Base-by-base conservation (phyloP, 371 early-diverging fungal species). In the Mucor plumbeus region DNA sequence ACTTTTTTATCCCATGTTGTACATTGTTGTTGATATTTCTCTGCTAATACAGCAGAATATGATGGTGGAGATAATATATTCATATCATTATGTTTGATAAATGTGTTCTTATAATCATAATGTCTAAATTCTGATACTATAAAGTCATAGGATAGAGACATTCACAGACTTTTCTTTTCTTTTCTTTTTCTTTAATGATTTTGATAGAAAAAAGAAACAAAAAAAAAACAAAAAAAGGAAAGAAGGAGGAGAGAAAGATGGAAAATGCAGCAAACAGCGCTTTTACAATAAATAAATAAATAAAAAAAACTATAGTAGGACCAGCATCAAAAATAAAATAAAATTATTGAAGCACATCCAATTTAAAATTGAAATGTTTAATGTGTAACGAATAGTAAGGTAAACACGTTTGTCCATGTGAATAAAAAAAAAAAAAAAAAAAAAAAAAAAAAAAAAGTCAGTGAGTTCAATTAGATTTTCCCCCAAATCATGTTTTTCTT, bases 1-100 rank as follows among this genome's bases (percentile, higher is more conserved):
- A 50, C 67, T 43, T 59, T 53, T 53, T 50, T 50, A 59, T 48
- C 35, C 50, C 50, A 59, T 39, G 34, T 41, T 55, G 40, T 31
- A 31, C 55, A 55, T 60, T 44, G 31, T 31, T 65, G 59, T 44
- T 64, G 57, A 48, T 60, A 54, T 31, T 71, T 71, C 31, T 71
- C 72, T 34, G 68, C 64, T 33, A 71, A 44, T 1, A 64, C 72
- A 17, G 59, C 47, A 39, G 68, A 67, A 54, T 71, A 71, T 4
- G 72, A 71, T 13, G 72, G 72, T 53, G 72, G 72, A 38, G 47
- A 53, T 31, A 31, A 11, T 4, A 10, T 50, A 5, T 5, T 50
- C 26, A 50, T 10, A 9, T 26, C 53, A 26, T 19, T 15, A 5
- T 44, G 41, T 57, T 53, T 54, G 31, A 11, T 31, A 5, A 53